Conservation (phyloP, 345 rosid genomes). For the Trapa bicornis region DNA sequence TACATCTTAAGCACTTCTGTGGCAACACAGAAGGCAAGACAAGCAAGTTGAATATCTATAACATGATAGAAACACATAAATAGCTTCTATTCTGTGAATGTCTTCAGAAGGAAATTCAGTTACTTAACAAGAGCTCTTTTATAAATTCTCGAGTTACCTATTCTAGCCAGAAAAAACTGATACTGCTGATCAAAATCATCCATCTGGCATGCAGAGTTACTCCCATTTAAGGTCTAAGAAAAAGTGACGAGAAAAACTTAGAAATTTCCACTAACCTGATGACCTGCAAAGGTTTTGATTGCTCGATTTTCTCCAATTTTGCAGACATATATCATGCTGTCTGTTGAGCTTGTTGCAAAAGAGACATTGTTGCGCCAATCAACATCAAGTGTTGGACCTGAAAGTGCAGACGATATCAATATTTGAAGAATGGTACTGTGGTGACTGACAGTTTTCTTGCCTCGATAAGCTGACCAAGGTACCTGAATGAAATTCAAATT, state of each 20-base stretch:
- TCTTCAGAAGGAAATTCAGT: too few species aligned
- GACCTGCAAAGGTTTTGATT: slow-evolving; percentile 73
- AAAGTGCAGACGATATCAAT: slow-evolving; percentile 9
- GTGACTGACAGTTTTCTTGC: not conserved
- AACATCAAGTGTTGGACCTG: slow-evolving; percentile 97
- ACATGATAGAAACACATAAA: too few species aligned
- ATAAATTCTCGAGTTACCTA: too few species aligned
- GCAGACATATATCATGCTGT: slow-evolving; percentile 84
- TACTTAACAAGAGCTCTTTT: too few species aligned
- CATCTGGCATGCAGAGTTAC: not conserved
- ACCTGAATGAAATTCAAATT: slow-evolving; percentile 92
- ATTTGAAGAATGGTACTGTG: slow-evolving; percentile 5
- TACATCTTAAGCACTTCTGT: not conserved
- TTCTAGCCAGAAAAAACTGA: too few species aligned
- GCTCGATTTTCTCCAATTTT: slow-evolving; percentile 83
- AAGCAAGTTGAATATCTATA: not conserved
- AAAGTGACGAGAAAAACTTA: not conserved
- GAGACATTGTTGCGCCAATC: slow-evolving; percentile 97
- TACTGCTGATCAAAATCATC: too few species aligned
- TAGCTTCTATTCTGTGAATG: too few species aligned
- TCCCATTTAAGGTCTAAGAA: not conserved
- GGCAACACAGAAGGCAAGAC: not conserved
- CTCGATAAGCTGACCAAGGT: not conserved
- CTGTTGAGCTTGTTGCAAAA: slow-evolving; percentile 95
- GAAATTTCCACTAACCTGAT: slow-evolving; percentile 45